Conservation (phyloP, 495 filamentous ascomycete species). For the Melanomma pulvis-pyrius region DNA sequence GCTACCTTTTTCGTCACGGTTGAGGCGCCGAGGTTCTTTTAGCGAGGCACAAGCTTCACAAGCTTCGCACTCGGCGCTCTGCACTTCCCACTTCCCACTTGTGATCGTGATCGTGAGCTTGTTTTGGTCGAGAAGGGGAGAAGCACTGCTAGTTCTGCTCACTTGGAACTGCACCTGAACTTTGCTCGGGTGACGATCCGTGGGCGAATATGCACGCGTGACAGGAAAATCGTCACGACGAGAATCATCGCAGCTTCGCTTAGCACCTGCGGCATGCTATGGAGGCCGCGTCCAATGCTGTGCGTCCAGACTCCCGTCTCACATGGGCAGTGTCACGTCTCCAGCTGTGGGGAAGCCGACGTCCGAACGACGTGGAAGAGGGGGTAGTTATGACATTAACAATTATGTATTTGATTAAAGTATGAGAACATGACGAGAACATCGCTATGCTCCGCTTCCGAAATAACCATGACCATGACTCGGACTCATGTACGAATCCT, state of each 20-base stretch:
- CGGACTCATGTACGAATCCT: constrained; percentile 3
- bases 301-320: too few species aligned
- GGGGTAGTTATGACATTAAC: background rate
- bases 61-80: too few species aligned
- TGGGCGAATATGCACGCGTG: constrained; percentile 13
- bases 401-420: background rate
- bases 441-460: constrained; percentile 2
- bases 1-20: constrained; percentile 13
- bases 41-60: background rate
- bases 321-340: too few species aligned
- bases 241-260: background rate
- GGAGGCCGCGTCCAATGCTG: background rate
- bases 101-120: background rate
- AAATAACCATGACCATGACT: background rate
- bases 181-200: background rate
- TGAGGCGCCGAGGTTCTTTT: constrained; percentile 12
- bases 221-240: constrained; percentile 17
- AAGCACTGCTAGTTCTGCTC: too few species aligned
- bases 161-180: too few species aligned
- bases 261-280: background rate
- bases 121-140: too few species aligned
- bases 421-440: background rate
- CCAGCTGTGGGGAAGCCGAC: too few species aligned
- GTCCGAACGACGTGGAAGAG: too few species aligned
- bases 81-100: background rate